Evolutionary conservation across 179 eudicot genomes (phyloP).

Genomic region (Beta corolliflora): DNA sequence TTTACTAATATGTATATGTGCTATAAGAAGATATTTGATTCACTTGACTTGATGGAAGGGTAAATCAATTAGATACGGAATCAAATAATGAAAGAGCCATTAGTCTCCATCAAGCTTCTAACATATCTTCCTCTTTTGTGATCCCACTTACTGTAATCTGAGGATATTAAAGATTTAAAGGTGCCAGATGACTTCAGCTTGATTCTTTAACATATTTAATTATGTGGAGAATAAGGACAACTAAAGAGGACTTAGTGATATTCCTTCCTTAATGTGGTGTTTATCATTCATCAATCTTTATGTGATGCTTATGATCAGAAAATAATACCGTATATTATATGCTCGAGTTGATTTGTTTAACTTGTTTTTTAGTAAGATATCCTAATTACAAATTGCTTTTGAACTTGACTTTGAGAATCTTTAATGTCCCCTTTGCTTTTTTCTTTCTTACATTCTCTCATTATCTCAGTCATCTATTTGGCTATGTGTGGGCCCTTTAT

Average conservation of each 20-base stretch:
- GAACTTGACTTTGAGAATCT: no score
- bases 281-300: background rate
- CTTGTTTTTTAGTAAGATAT: background rate
- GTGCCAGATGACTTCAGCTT: background rate
- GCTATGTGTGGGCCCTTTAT: no score
- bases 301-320: background rate
- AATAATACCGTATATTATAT: background rate
- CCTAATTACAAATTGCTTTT: background rate
- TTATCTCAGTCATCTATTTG: no score
- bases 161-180: background rate
- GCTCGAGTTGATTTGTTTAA: background rate
- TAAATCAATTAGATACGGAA: background rate
- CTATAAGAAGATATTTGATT: background rate
- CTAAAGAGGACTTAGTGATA: background rate
- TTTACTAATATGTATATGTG: background rate
- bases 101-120: background rate
- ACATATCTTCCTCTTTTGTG: background rate
- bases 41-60: background rate
- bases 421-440: no score
- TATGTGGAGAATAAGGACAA: background rate
- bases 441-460: no score
- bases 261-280: background rate
- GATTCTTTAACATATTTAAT: background rate
- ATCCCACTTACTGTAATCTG: background rate
- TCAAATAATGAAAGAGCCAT: background rate